Evolutionary conservation across 2,329 filamentous ascomycete species (phyloP).

Genomic region (Sclerotinia nivalis): DNA sequence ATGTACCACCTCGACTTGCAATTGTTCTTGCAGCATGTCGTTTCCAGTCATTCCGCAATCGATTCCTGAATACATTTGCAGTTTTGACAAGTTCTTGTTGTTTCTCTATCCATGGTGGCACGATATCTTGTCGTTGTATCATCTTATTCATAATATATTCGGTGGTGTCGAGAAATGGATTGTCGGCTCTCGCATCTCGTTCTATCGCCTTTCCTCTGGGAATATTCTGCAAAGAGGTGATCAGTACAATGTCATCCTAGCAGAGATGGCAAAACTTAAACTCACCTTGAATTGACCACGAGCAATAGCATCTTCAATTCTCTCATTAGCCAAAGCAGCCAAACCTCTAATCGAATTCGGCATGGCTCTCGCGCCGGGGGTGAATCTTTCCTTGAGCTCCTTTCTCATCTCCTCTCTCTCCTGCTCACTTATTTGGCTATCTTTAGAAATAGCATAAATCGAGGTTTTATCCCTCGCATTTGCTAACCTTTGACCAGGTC

Average conservation of each 20-base stretch:
- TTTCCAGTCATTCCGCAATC: conserved; percentile 82
- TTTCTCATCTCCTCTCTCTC: conserved; percentile 71
- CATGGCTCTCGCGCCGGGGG: conserved; percentile 68
- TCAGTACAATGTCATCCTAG: not conserved
- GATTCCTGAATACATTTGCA: conserved; percentile 66
- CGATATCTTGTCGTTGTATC: conserved; percentile 92
- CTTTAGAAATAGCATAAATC: conserved; percentile 54
- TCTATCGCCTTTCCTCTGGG: conserved; percentile 77
- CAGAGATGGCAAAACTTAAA: not conserved
- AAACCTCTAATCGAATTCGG: conserved; percentile 78
- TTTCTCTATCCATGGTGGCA: conserved; percentile 98
- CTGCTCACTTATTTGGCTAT: conserved; percentile 61
- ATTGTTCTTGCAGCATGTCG: conserved; percentile 80
- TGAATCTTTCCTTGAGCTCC: conserved; percentile 80
- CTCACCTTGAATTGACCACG: conserved; percentile 74
- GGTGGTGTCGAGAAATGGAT: conserved; percentile 91
- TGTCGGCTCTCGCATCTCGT: conserved; percentile 77
- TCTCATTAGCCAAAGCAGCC: conserved; percentile 80
- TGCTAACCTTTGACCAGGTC: conserved; percentile 51
- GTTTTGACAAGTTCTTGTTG: conserved; percentile 83
- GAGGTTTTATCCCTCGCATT: conserved; percentile 59
- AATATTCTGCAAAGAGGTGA: conserved; percentile 58
- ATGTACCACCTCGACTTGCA: conserved; percentile 70
- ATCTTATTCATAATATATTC: conserved; percentile 99
- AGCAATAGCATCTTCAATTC: conserved; percentile 91